phyloP scores from a whole-genome alignment of 441 rosid species.

The Pelargonium cotyledonis region DNA sequence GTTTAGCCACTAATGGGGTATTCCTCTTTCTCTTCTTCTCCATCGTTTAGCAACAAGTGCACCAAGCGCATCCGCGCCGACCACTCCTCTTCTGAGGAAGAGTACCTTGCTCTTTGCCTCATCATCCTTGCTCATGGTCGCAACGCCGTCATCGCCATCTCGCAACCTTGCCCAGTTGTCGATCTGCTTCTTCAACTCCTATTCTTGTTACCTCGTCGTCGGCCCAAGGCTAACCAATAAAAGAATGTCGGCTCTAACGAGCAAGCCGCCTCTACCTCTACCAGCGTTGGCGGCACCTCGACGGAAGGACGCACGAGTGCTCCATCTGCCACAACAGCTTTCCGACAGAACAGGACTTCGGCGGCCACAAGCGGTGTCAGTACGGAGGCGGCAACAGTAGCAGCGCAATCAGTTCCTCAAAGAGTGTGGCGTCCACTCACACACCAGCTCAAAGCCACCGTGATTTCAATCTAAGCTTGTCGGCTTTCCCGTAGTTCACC shows the following conservation, averaged over 20 bases:
- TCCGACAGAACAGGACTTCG: conserved; percentile 23
- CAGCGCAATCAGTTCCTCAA: neutral
- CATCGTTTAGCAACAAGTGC: too few species aligned
- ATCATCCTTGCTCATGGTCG: conserved; percentile 20
- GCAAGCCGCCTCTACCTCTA: conserved; percentile 1
- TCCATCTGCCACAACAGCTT: conserved; percentile 20
- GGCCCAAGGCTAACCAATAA: conserved; percentile 85
- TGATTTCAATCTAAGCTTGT: conserved; percentile 13
- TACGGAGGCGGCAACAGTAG: conserved; percentile 17
- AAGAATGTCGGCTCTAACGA: conserved; percentile 20
- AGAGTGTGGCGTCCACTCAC: neutral
- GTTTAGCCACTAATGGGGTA: too few species aligned
- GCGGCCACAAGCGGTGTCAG: conserved; percentile 28
- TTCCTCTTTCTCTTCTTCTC: too few species aligned
- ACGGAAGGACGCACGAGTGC: conserved; percentile 12
- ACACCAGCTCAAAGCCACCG: too few species aligned
- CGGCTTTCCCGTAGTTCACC: conserved; percentile 6
- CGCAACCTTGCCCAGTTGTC: neutral
- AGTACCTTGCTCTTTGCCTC: conserved; percentile 20
- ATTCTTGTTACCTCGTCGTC: neutral
- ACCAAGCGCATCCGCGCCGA: conserved; percentile 9
- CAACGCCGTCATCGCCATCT: neutral
- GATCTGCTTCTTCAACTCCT: neutral
- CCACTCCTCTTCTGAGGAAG: conserved; percentile 7
- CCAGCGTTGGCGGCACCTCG: neutral